These are phyloP conservation scores for Glycyrrhiza uralensis DNA, from an alignment of 306 rosid genomes.

Conservation along the genomic window DNA sequence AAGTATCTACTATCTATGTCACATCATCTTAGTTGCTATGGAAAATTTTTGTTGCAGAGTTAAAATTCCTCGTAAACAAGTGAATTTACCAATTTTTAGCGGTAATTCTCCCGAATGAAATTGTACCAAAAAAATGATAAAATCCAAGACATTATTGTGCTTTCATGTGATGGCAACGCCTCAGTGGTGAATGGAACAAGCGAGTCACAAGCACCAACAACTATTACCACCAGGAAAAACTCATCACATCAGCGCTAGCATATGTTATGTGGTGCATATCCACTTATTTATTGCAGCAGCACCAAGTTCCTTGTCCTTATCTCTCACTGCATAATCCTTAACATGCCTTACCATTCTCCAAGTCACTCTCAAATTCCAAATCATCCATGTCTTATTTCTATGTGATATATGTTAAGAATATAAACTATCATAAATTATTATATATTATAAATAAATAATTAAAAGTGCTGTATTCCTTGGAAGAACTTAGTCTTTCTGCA, in stretches of 20 bases:
- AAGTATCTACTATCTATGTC: too few relatives aligned
- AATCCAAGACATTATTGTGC: neutral
- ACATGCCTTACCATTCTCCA: neutral
- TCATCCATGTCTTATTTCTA: slow-evolving; percentile 15
- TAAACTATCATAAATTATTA: neutral
- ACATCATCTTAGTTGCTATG: too few relatives aligned
- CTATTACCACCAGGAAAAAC: neutral
- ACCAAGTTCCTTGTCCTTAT: slow-evolving; percentile 24
- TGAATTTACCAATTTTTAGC: too few relatives aligned
- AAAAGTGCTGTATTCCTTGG: neutral
- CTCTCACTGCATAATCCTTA: slow-evolving; percentile 19
- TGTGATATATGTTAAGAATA: too few relatives aligned
- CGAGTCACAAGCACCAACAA: neutral
- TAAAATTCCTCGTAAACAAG: too few relatives aligned
- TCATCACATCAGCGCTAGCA: neutral
- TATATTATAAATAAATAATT: too few relatives aligned
- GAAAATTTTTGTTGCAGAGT: too few relatives aligned
- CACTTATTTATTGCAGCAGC: slow-evolving; percentile 7
- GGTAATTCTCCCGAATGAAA: too few relatives aligned
- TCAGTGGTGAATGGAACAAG: slow-evolving; percentile 15
- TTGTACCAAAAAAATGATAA: neutral
- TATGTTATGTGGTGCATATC: slow-evolving; percentile 29
- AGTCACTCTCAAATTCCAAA: neutral
- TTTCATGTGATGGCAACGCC: slow-evolving; percentile 20
- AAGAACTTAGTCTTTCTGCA: neutral